These are phyloP conservation scores for Trypanosoma cruzi DNA, from an alignment of 208 protist species.

Conservation along the genomic window DNA sequence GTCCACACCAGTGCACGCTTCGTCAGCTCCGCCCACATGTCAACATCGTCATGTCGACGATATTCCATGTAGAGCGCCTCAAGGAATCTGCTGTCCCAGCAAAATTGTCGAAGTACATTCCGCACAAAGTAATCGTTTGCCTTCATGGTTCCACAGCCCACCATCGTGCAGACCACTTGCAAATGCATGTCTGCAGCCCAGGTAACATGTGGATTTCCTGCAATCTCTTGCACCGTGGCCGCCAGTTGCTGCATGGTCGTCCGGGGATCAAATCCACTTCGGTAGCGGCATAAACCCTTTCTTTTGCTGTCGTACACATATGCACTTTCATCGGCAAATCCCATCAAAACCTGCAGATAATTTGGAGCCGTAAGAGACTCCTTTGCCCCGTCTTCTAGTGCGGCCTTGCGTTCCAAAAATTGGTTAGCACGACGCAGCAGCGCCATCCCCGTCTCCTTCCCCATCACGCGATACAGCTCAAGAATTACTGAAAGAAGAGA, in stretches of 20 bases:
- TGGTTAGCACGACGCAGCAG: conserved; percentile 55
- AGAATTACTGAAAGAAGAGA: conserved; percentile 69
- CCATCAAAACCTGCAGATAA: conserved; percentile 78
- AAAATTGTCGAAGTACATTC: conserved; percentile 89
- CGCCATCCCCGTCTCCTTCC: conserved; percentile 51
- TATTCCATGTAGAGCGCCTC: conserved; percentile 89
- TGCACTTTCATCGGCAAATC: conserved; percentile 78
- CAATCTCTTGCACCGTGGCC: conserved; percentile 62
- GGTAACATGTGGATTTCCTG: conserved; percentile 65
- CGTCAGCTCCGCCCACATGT: conserved; percentile 87
- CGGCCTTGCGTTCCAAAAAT: conserved; percentile 57
- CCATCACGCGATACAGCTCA: conserved; percentile 56
- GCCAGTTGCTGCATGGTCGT: conserved; percentile 48
- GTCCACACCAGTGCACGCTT: conserved; percentile 92
- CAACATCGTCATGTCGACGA: conserved; percentile 80
- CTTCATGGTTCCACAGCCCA: conserved; percentile 89
- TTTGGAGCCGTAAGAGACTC: conserved; percentile 70
- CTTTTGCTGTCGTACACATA: conserved; percentile 42
- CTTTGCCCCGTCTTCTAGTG: conserved; percentile 28
- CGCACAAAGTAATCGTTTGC: conserved; percentile 91
- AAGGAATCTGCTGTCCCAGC: conserved; percentile 79
- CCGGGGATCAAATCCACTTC: conserved; percentile 54
- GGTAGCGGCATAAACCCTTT: conserved; percentile 44
- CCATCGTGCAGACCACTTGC: conserved; percentile 73
- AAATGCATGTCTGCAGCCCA: conserved; percentile 91